Base-by-base conservation (phyloP, 2,329 filamentous ascomycete species). In the Alternaria viburni region DNA sequence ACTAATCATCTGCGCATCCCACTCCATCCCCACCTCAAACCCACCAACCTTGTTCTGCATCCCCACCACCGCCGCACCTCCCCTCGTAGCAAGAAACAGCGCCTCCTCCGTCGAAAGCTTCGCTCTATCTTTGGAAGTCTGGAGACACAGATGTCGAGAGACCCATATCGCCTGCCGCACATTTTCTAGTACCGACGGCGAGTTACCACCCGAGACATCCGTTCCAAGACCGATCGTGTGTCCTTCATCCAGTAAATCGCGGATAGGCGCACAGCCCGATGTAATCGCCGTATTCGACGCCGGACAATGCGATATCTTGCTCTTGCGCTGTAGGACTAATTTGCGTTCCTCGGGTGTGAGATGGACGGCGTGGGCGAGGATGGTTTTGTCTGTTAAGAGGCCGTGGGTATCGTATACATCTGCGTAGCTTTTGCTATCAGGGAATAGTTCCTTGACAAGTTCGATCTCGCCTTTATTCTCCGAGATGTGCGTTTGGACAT, bases 131-230 rank as follows among this genome's bases (percentile, higher is more conserved):
- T 12, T 32, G 5, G 56, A 43, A 1, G 65, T 67, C 7, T 80
- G 77, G 84, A 92, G 87, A 23, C 90, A 86, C 50, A 91, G 82
- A 83, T 91, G 89, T 28, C 94, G 84, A 67, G 89, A 93, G 1
- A 95, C 92, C 65, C 97, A 86, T 54, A 89, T 87, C 0, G 95
- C 93, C 74, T 96, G 92, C 13, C 94, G 83, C 46, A 90, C 92
- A n/a, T 93, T 90, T 69, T 96, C 92, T 0, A 98, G 86, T 10
- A 98, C 87, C 64, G 89, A 92, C 0, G 92, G 86, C 59, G 89
- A 92, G 77, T 95, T 97, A 0, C 96, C 96, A 3, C 95, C 96
- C 71, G 89, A 92, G 61, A 98, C 89, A 78, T 99, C 96, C 0
- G 95, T 98, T 0, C 96, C 96, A 0, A 99, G 82, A 0, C 96